Base-by-base conservation (phyloP, 2,329 filamentous ascomycete species). In the Cladobotryum protrusum region DNA sequence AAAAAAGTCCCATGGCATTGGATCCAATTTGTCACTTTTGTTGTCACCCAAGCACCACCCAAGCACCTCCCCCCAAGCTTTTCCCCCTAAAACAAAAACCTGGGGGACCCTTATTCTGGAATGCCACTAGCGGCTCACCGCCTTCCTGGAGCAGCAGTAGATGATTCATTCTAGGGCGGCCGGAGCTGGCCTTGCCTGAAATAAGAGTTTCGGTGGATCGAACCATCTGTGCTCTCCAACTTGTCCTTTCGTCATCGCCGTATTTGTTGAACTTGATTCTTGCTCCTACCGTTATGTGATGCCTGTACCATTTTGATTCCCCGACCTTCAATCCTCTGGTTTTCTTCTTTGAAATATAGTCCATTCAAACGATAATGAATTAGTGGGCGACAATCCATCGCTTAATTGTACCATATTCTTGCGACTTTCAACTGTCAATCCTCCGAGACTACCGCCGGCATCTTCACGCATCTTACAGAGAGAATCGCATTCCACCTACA, bases 211-310 rank as follows among this genome's bases (percentile, higher is more conserved):
- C 14, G 35, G 17, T n/a, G 35, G 35, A 17, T 37, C 14, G 13
- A n/a, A 29, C 24, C 24, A 29, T 37, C 35, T 12, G 35, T 17
- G 5, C 14, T 37, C 35, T n/a, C 14, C 35, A 35, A 36, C 39
- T 40, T 40, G 49, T 43, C 45, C 49, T 51, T 51, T 51, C 49
- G 49, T 51, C 49, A 51, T 51, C 45, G 18, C 18, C 17, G n/a
- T 20, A 13, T 19, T 13, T 19, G 15, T 14, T 42, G 17, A 42
- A 42, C 15, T 18, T 18, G 18, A 42, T 12, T 42, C 15, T n/a
- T 20, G 39, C 9, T 29, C 11, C 24, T 29, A 29, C 11, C 39
- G 5, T 18, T 13, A 2, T 45, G 11, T 18, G 41, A 43, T 32
- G 15, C 43, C 13, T 34, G n/a, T 29, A 14, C 32, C 18, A 18